Base-by-base conservation (phyloP, 2,329 filamentous ascomycete species). In the Aaosphaeria pasadenensis region DNA sequence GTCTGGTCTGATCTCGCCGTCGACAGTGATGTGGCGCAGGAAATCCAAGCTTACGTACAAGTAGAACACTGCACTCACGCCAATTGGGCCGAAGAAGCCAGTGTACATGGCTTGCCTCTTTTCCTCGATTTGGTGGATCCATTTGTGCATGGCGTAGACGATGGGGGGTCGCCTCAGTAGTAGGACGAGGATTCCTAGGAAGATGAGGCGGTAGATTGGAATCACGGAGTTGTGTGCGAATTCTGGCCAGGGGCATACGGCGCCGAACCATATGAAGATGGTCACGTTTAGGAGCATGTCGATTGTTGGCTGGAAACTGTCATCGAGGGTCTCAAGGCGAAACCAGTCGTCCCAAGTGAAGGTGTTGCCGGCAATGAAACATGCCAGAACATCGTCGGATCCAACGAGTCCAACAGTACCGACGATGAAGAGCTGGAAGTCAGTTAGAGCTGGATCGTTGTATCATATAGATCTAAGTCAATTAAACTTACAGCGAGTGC, bases 321-420 rank as follows among this genome's bases (percentile, higher is more conserved):
- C 92, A 57, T 96, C 91, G 58, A 87, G 75, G 0, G 91, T 96
- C 68, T 95, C 88, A 1, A 92, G 75, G 0, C 91, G 86, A 71
- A 96, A 96, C 90, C 89, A 95, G 70, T 95, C 90, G 65, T 95
- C 91, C 84, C 89, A 92, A 0, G 89, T 95, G 57, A 96, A 95
- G 1, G 82, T 83, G 62, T 95, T 96, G 1, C 91, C 91, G 2
- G 91, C 91, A 58, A 96, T 86, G 64, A 96, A 96, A 72, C 90
- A 95, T 1, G 91, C 91, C 5, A 96, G 77, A 1, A 96, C 87
- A 62, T 96, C 91, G 63, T 96, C 91, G 33, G 85, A 92, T 1
- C 90, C 91, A 43, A 95, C 81, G 77, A 96, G 80, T 1, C 91
- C 91, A 53, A 88, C 91, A 0, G 90, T 95, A 0, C 91, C 91